phyloP scores from a whole-genome alignment of 257 asterid genomes.

The Coffea eugenioides region DNA sequence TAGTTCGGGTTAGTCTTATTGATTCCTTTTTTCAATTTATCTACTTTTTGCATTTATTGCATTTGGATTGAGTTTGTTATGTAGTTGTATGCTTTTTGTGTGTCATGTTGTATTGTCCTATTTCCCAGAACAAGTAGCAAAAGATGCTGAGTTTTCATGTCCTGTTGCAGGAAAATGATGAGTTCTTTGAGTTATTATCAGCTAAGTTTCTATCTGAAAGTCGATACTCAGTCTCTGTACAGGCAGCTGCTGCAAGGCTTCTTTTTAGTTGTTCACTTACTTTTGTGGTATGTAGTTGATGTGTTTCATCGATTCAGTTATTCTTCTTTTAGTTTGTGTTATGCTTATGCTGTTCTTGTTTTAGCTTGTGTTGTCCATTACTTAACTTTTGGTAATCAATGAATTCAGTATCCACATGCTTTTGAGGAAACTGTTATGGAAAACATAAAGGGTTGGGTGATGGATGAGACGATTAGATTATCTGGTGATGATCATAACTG shows the following conservation, averaged over 20 bases:
- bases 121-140: not conserved
- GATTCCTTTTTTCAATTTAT: constrained; percentile 7
- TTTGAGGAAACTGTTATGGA: constrained; percentile 87
- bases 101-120: constrained; percentile 2
- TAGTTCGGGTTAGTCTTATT: constrained; percentile 60
- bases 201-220: constrained; percentile 66
- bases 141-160: constrained; percentile 18
- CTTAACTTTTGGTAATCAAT: constrained; percentile 25
- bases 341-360: constrained; percentile 16
- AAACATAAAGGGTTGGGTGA: constrained; percentile 82
- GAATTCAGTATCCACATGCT: constrained; percentile 86
- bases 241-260: constrained; percentile 86
- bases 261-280: constrained; percentile 89
- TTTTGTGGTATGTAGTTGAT: constrained; percentile 57
- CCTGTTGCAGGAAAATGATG: constrained; percentile 85
- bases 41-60: not conserved
- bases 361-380: constrained; percentile 19
- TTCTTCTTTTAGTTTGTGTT: constrained; percentile 16
- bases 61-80: not conserved
- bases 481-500: constrained; percentile 60
- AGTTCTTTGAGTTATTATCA: constrained; percentile 85
- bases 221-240: constrained; percentile 64
- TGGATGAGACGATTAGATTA: constrained; percentile 61
- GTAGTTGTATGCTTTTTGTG: not conserved
- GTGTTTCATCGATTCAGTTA: not conserved